Conservation (phyloP, 208 protist genomes). For the Trichomonas gallinae region DNA sequence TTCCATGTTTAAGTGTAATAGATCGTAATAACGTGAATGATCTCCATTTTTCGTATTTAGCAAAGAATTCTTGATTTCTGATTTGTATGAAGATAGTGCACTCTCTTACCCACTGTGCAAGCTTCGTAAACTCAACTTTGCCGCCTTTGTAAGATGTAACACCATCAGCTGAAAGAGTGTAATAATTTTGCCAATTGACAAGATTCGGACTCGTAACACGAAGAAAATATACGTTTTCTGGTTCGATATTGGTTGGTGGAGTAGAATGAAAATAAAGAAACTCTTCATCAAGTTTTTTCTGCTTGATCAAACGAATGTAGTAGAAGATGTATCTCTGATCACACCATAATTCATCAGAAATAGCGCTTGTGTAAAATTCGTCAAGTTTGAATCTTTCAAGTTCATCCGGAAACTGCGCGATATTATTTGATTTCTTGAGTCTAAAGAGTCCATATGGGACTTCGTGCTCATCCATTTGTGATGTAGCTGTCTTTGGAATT, state of each 20-base stretch:
- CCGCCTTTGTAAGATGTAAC: not conserved
- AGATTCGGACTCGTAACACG: not conserved
- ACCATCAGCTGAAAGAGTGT: not conserved
- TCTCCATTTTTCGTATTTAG: not conserved
- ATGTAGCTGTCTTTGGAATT: not conserved
- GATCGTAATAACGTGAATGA: not conserved
- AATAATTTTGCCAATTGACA: slow-evolving; percentile 13
- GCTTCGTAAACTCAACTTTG: not conserved
- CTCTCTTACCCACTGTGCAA: not conserved
- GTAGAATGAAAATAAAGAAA: not conserved
- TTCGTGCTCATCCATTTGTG: not conserved
- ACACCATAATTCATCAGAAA: slow-evolving; percentile 1
- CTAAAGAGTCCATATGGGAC: not conserved
- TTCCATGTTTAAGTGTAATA: not conserved
- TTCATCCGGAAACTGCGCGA: not conserved
- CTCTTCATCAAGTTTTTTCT: not conserved
- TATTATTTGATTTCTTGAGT: not conserved
- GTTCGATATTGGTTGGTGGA: not conserved
- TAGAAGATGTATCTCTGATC: slow-evolving; percentile 1
- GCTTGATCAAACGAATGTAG: not conserved
- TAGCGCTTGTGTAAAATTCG: not conserved
- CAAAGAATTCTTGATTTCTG: not conserved
- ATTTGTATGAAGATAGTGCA: not conserved
- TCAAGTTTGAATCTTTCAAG: not conserved
- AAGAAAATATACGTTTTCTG: slow-evolving; percentile 14